Percentiles rank a stretch among this genome's conserved stretches.
Conservation (phyloP, 2,329 filamentous ascomycete genomes). For the Colletotrichum sp. region DNA sequence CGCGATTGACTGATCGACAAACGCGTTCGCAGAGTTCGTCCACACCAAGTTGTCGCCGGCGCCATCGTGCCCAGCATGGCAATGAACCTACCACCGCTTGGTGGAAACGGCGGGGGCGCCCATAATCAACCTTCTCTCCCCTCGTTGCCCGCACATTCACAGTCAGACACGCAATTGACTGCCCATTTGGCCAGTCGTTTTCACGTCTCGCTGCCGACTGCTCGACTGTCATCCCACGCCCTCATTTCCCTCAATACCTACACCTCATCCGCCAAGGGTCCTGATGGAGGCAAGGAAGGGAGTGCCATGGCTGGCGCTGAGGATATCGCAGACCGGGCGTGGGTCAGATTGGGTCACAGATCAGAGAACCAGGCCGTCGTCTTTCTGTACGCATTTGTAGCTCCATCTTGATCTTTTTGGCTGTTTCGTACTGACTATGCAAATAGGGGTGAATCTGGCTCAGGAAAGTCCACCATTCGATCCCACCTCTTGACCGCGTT, state of each 20-base stretch:
- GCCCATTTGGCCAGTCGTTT: constrained; percentile 88
- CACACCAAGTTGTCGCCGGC: not conserved
- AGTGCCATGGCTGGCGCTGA: constrained; percentile 93
- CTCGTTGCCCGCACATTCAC: constrained; percentile 81
- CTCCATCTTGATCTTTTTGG: not conserved
- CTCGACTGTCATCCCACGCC: constrained; percentile 87
- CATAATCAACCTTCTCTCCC: constrained; percentile 88
- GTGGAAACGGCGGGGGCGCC: constrained; percentile 59
- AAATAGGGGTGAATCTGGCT: constrained; percentile 87
- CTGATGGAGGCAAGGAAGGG: constrained; percentile 89
- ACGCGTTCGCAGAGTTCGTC: not conserved
- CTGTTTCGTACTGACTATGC: not conserved
- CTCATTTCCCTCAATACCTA: constrained; percentile 95
- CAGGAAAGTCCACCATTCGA: constrained; percentile 94
- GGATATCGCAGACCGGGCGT: constrained; percentile 87
- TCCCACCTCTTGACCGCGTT: constrained; percentile 87
- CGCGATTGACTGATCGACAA: not conserved
- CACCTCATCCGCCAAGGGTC: constrained; percentile 84
- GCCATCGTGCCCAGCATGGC: constrained; percentile 57
- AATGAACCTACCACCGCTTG: constrained; percentile 59
- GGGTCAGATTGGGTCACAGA: constrained; percentile 81
- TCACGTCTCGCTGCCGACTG: constrained; percentile 88
- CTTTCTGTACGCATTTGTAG: constrained; percentile 73
- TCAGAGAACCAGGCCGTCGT: constrained; percentile 93
- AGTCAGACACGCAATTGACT: constrained; percentile 80